Evolutionary conservation across 192 early-diverging fungal species (phyloP), one percentile per base, ranked within the genome.

Genomic region (Linderina pennispora): DNA sequence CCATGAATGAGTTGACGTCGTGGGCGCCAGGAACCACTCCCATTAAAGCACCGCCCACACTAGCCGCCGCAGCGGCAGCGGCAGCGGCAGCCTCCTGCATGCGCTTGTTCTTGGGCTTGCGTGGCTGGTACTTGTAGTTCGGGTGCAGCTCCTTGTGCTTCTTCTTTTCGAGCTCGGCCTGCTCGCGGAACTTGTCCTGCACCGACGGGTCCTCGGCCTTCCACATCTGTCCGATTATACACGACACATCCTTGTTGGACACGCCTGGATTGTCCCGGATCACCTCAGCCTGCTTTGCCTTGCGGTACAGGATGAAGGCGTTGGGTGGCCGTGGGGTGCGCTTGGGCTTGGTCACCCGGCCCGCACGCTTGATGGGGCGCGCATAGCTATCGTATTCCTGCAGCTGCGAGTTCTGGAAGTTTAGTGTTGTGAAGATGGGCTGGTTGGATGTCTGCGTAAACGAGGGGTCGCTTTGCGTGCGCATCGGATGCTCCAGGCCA

Each of bases 191-290:
- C 46, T 78, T 60, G 34, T 78, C 68, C 60, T 66, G 64, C 15
- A 78, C 60, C 8, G 52, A 32, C 2, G 67, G 56, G 15, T 53
- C 50, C 38, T 75, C 76, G 25, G 42, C 33, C 52, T 68, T 71
- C 76, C 76, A 78, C 76, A 78, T 75, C 43, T 78, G 54, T 4
- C 73, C 73, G 38, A 78, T 74, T 19, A 71, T 78, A 37, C 74
- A 76, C 14, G 77, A 79, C 6, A 78, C 70, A 33, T 72, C 68
- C 54, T 72, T 75, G 58, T 78, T 76, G 34, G 69, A 73, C 3
- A 78, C 64, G 20, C 67, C 68, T 2, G 72, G 73, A 40, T 75
- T 66, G 20, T 62, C 64, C 39, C 59, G 63, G 23, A 74, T 67
- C 6, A 78, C 68, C 61, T 67, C 69, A 1, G 74, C 63, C 47